Evolutionary conservation across 1,284 basidiomycete species (phyloP).

Genomic region (Phlebopus sp.): DNA sequence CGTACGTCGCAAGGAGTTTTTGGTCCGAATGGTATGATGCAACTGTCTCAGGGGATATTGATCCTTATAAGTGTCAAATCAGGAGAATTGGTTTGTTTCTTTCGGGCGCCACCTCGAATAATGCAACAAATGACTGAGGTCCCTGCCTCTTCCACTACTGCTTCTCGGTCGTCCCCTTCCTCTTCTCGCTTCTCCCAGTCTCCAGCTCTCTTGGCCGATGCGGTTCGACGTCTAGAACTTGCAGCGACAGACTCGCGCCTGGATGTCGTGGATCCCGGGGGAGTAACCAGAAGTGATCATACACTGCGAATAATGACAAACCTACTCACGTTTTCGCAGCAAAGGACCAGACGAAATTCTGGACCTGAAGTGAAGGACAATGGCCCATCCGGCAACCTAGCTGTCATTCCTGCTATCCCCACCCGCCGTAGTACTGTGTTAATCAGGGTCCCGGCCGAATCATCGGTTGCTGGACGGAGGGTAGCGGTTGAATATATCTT

Average conservation of each 20-base stretch:
- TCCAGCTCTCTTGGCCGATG: constrained; percentile 65
- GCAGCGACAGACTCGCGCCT: constrained; percentile 51
- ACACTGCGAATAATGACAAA: constrained; percentile 73
- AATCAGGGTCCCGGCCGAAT: constrained; percentile 55
- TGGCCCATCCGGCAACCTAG: constrained; percentile 24
- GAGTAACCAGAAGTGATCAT: constrained; percentile 47
- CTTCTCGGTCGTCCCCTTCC: constrained; percentile 29
- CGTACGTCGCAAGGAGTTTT: constrained; percentile 81
- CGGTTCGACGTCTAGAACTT: constrained; percentile 57
- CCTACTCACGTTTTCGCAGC: constrained; percentile 60
- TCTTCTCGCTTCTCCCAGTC: constrained; percentile 53
- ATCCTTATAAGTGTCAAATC: constrained; percentile 1
- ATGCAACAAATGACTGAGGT: constrained; percentile 47
- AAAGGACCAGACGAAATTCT: constrained; percentile 37
- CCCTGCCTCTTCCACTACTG: constrained; percentile 43
- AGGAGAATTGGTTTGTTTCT: constrained; percentile 88
- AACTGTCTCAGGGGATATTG: neutral
- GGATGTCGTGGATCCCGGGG: constrained; percentile 38
- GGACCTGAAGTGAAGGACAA: constrained; percentile 28
- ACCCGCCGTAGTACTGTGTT: constrained; percentile 63
- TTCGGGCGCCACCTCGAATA: constrained; percentile 71
- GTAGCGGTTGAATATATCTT: constrained; percentile 69
- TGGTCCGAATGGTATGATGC: constrained; percentile 72
- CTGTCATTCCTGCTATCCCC: constrained; percentile 39
- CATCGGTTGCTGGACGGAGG: constrained; percentile 55